A percentile compares a stretch with the other conserved stretches of the same genome.
Conservation (phyloP, 176 grass and related monocot species). For the Ensete glaucum region DNA sequence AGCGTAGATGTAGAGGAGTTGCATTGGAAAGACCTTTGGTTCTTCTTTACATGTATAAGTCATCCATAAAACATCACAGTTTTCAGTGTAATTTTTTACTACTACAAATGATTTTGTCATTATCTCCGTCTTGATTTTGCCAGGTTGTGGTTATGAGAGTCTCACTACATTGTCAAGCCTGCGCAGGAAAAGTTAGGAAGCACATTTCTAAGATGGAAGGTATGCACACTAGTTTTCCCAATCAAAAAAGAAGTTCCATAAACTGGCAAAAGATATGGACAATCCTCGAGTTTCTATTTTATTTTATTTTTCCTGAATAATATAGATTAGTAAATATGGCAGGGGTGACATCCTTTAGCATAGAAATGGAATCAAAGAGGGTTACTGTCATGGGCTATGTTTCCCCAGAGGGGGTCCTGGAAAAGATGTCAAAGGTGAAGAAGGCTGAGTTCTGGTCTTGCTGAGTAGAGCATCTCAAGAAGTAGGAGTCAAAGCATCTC, state of each 20-base stretch:
- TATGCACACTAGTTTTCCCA: constrained; percentile 20
- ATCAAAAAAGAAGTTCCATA: background rate
- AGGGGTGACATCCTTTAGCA: constrained; percentile 99
- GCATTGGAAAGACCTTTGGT: background rate
- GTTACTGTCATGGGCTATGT: constrained; percentile 98
- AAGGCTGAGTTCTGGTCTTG: constrained; percentile 72
- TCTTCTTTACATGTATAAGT: background rate
- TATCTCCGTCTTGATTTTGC: background rate
- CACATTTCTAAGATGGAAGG: constrained; percentile 98
- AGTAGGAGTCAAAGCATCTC: too few species aligned
- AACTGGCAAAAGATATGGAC: background rate
- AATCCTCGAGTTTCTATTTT: background rate
- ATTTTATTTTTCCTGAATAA: background rate
- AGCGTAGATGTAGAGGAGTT: too few species aligned
- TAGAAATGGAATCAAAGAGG: constrained; percentile 96
- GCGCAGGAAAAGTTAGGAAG: constrained; percentile 95
- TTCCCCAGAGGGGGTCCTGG: constrained; percentile 76
- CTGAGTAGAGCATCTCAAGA: background rate
- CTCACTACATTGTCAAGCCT: constrained; percentile 89
- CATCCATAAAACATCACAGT: background rate
- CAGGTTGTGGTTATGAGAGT: constrained; percentile 93
- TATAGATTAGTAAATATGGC: background rate
- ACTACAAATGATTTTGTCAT: background rate
- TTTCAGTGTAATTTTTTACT: background rate
- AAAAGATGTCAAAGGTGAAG: constrained; percentile 99